Evolutionary conservation across 2,329 filamentous ascomycete species (phyloP).

Genomic region (Bimuria novae-zelandiae): DNA sequence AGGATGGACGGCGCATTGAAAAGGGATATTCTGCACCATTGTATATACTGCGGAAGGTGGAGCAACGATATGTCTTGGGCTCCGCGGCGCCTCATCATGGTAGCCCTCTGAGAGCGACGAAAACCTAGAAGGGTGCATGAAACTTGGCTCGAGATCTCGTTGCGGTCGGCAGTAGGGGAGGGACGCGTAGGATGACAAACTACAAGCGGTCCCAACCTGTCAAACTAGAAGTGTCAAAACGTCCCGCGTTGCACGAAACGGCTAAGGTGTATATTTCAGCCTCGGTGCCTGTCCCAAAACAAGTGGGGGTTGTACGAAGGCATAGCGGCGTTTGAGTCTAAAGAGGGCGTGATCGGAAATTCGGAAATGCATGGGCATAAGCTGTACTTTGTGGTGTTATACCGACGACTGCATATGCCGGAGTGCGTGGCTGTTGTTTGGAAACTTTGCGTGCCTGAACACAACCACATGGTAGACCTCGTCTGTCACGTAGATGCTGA

Average conservation of each 20-base stretch:
- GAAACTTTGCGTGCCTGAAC: conserved; percentile 31
- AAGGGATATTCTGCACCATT: conserved; percentile 1
- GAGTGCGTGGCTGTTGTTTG: conserved; percentile 30
- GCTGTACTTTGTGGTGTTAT: neutral
- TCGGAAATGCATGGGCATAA: no score
- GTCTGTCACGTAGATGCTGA: neutral
- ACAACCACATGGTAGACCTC: neutral
- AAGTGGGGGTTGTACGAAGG: conserved; percentile 16
- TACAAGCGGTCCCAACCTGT: conserved; percentile 8
- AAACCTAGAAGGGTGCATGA: neutral
- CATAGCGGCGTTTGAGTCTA: conserved; percentile 29
- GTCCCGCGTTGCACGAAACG: conserved; percentile 15
- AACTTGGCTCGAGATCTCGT: neutral
- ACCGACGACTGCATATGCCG: no score
- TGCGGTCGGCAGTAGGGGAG: neutral
- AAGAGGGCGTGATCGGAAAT: no score
- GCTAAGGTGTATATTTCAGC: conserved; percentile 19
- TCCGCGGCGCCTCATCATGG: neutral
- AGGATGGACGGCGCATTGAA: conserved; percentile 6
- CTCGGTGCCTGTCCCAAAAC: conserved; percentile 17
- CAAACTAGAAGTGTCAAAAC: conserved; percentile 22
- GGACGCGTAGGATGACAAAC: conserved; percentile 1
- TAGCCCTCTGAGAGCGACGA: neutral
- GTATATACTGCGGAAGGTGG: neutral
- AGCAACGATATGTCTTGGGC: conserved; percentile 5